Conservation (phyloP, 2,329 filamentous ascomycete species). For the Metarhizium robertsii region DNA sequence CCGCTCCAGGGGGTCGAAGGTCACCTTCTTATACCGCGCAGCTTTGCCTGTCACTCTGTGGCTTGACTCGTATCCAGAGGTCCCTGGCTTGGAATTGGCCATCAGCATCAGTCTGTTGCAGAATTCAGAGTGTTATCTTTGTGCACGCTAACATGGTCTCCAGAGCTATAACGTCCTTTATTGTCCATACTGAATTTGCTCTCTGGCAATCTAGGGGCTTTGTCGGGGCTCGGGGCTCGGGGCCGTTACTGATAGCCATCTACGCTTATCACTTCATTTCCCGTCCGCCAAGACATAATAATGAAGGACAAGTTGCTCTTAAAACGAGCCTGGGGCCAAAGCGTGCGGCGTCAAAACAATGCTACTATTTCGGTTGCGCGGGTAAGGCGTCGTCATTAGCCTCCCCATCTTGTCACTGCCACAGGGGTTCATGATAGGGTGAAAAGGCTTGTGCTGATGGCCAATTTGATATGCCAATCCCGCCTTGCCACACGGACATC, state of each 20-base stretch:
- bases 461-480: not conserved
- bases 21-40: not conserved
- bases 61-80: conserved; percentile 7
- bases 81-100: not conserved
- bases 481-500: not conserved
- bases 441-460: not conserved
- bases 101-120: not conserved
- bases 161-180: no score
- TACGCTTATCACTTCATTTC: no score
- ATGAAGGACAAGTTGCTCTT: no score
- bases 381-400: not conserved
- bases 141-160: no score
- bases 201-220: no score
- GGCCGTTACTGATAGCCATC: no score
- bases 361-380: not conserved
- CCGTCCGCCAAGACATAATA: not conserved
- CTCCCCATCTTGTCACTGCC: not conserved
- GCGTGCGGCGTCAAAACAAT: not conserved
- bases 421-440: not conserved
- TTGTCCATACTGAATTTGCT: no score
- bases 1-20: not conserved
- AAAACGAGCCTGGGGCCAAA: not conserved
- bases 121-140: no score
- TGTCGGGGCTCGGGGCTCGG: no score
- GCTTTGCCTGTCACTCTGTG: conserved; percentile 4